Evolutionary conservation across 257 asterid species (phyloP), one percentile per base, ranked within the genome.

Genomic region (Lantana camara): DNA sequence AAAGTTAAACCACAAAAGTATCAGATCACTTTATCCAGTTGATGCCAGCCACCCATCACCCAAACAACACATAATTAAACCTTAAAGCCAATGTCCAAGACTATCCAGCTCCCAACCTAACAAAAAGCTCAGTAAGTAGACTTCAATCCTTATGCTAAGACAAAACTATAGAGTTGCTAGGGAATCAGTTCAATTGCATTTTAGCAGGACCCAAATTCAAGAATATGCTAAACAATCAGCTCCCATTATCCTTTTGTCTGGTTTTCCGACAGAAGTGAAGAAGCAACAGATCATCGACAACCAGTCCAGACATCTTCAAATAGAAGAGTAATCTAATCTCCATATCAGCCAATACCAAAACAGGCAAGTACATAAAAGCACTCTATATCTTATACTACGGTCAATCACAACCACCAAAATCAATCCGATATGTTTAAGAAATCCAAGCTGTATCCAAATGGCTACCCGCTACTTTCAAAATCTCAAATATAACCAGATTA

Each of bases 21-120:
- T 46, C 41, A 19, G 44, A 51, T 16, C 37, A 45, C 48, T 68
- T 62, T 20, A 34, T 46, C 37, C 62, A 34, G 23, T n/a, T 42
- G 57, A 61, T 35, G 19, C 47, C 64, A 52, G 40, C 64, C 52
- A 52, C 32, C 64, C 52, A 27, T 40, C 62, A 60, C 41, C 32
- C 57, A 50, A 64, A 51, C 57, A 64, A 8, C n/a, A 44, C 8
- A 10, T 3, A 34, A 45, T n/a, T 14, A 41, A 41, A 30, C 23
- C 60, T 41, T 44, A 47, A 3, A 40, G 29, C 10, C 57, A 45
- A 47, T 60, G 23, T 57, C 50, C 63, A 50, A 23, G 7, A 29
- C 54, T 37, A 55, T 57, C 54, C 50, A 56, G 64, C 74, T 60
- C 50, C 41, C 52, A 21, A 22, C 66, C 65, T 24, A 14, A 23